phyloP scores from a whole-genome alignment of 2,329 filamentous ascomycete species.

The Beauveria medogensis region DNA sequence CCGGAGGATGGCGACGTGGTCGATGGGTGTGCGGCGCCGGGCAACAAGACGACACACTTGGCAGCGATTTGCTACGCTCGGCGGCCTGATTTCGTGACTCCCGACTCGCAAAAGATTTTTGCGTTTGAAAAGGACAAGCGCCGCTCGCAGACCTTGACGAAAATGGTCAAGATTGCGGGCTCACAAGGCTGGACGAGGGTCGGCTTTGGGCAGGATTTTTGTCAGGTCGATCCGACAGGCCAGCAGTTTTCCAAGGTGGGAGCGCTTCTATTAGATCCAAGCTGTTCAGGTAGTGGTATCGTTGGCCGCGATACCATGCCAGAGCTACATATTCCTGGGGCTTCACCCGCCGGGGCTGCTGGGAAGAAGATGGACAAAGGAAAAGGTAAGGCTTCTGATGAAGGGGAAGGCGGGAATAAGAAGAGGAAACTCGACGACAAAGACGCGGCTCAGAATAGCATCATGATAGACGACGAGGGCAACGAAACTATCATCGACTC shows the following conservation, averaged over 20 bases:
- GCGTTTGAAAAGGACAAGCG: constrained; percentile 71
- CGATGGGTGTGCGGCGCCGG: constrained; percentile 91
- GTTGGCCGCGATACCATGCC: constrained; percentile 78
- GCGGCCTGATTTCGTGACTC: constrained; percentile 26
- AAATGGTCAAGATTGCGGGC: constrained; percentile 76
- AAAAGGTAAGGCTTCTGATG: constrained; percentile 9
- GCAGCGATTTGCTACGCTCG: constrained; percentile 60
- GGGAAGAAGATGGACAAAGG: constrained; percentile 13
- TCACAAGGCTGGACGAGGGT: constrained; percentile 59
- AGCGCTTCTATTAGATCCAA: constrained; percentile 80
- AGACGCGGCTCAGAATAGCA: constrained; percentile 21
- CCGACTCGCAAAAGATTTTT: constrained; percentile 43
- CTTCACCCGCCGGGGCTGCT: constrained; percentile 12
- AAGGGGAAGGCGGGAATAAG: constrained; percentile 9
- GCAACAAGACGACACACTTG: constrained; percentile 94
- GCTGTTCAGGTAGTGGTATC: constrained; percentile 93
- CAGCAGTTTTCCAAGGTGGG: constrained; percentile 61
- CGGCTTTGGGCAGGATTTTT: constrained; percentile 70
- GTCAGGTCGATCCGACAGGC: constrained; percentile 61
- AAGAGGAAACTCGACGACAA: constrained; percentile 40
- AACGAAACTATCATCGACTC: constrained; percentile 44
- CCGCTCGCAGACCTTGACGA: constrained; percentile 67
- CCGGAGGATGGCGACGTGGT: constrained; percentile 66
- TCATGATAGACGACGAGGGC: constrained; percentile 51
- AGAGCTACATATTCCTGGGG: constrained; percentile 50